Conservation (phyloP, 2,329 filamentous ascomycete genomes). For the Exophiala aquamarina region DNA sequence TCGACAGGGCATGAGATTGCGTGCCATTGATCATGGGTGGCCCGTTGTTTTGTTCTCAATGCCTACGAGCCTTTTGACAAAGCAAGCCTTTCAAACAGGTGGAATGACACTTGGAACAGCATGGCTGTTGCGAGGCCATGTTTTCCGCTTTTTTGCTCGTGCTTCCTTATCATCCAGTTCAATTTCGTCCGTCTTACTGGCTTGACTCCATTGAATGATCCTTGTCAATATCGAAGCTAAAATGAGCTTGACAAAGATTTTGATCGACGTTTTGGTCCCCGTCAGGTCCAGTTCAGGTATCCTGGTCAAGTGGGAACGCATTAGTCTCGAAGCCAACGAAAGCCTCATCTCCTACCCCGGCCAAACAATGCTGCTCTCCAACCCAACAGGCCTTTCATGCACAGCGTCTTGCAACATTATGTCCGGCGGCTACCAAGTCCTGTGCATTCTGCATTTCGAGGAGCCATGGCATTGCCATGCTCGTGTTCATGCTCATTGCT, state of each 20-base stretch:
- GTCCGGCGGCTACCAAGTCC: conserved; percentile 10
- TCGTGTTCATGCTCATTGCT: no score
- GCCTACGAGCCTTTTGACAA: no score
- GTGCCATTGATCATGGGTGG: no score
- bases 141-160: not conserved
- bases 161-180: conserved; percentile 4
- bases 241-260: conserved; percentile 14
- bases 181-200: conserved; percentile 11
- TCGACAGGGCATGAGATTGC: no score
- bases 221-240: conserved; percentile 10
- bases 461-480: no score
- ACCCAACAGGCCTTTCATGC: conserved; percentile 3
- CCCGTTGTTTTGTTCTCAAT: no score
- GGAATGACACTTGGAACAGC: no score
- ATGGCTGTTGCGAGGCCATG: no score
- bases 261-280: conserved; percentile 19
- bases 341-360: conserved; percentile 27
- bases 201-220: conserved; percentile 1
- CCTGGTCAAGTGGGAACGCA: conserved; percentile 4
- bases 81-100: no score
- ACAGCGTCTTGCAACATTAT: conserved; percentile 11
- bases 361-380: conserved; percentile 13
- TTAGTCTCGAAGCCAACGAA: conserved; percentile 19
- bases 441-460: no score
- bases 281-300: conserved; percentile 14